Percentiles rank a stretch among this genome's conserved stretches.
Evolutionary conservation across 306 rosid genomes (phyloP).

Genomic region (Cicer yamashitae): DNA sequence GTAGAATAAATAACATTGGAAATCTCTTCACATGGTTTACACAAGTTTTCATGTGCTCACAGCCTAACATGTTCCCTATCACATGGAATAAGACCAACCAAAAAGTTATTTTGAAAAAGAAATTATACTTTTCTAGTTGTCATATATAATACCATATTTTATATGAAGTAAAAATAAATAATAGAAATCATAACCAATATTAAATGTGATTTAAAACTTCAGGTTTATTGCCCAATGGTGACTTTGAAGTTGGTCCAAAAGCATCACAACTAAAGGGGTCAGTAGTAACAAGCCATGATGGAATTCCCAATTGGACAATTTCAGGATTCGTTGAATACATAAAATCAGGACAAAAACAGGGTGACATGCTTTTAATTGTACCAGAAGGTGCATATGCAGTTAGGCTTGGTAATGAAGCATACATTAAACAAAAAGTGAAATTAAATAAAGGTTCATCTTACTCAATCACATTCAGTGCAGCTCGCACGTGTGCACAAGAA

Average conservation of each 20-base stretch:
- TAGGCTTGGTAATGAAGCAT: slow-evolving; percentile 83
- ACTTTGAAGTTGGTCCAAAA: slow-evolving; percentile 70
- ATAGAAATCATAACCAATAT: too few species aligned
- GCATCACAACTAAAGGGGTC: slow-evolving; percentile 66
- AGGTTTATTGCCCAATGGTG: slow-evolving; percentile 78
- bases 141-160: too few species aligned
- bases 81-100: slow-evolving; percentile 37
- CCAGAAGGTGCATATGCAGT: slow-evolving; percentile 72
- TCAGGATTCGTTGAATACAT: slow-evolving; percentile 77
- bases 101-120: slow-evolving; percentile 24
- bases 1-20: slow-evolving; percentile 24
- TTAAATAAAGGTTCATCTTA: slow-evolving; percentile 56
- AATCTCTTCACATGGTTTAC: slow-evolving; percentile 45
- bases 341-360: slow-evolving; percentile 78
- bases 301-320: slow-evolving; percentile 69
- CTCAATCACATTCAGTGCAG: slow-evolving; percentile 70
- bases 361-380: slow-evolving; percentile 77
- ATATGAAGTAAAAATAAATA: too few species aligned
- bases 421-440: slow-evolving; percentile 64
- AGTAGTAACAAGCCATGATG: slow-evolving; percentile 40
- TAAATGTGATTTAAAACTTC: background rate
- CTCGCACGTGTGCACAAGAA: slow-evolving; percentile 83
- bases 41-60: slow-evolving; percentile 40
- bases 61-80: slow-evolving; percentile 32
- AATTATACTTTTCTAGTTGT: too few species aligned